Evolutionary conservation across 2,329 filamentous ascomycete species (phyloP).

Genomic region (Acarospora socialis): DNA sequence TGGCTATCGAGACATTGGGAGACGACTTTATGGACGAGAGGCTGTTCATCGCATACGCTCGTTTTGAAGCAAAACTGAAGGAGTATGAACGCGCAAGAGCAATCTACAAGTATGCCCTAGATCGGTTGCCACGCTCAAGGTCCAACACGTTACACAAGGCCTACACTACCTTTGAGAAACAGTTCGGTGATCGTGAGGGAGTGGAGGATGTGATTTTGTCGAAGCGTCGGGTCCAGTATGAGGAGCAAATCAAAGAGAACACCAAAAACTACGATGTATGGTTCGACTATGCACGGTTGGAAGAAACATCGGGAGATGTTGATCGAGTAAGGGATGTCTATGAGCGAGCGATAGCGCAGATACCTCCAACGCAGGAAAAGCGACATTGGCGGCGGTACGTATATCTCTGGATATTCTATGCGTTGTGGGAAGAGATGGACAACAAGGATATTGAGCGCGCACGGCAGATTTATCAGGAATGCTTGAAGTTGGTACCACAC

Average conservation of each 20-base stretch:
- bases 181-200: conserved; percentile 84
- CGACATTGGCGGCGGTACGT: conserved; percentile 95
- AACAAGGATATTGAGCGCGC: conserved; percentile 65
- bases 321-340: conserved; percentile 85
- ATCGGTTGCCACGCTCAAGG: conserved; percentile 77
- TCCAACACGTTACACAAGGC: conserved; percentile 77
- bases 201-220: conserved; percentile 94
- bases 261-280: conserved; percentile 93
- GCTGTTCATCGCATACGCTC: conserved; percentile 88
- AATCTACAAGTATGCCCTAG: conserved; percentile 93
- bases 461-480: conserved; percentile 80
- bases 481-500: conserved; percentile 76
- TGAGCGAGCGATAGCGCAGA: conserved; percentile 86
- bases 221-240: conserved; percentile 83
- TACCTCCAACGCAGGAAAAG: conserved; percentile 91
- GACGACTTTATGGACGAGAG: conserved; percentile 95
- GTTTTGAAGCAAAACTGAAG: conserved; percentile 86
- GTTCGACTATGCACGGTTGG: conserved; percentile 87
- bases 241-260: conserved; percentile 86
- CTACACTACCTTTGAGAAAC: conserved; percentile 96
- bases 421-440: conserved; percentile 84
- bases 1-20: conserved; percentile 74
- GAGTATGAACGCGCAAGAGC: conserved; percentile 87
- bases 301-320: conserved; percentile 69
- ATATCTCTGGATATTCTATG: conserved; percentile 96